Conservation (phyloP, 2,329 filamentous ascomycete genomes). For the Whalleya microplaca region DNA sequence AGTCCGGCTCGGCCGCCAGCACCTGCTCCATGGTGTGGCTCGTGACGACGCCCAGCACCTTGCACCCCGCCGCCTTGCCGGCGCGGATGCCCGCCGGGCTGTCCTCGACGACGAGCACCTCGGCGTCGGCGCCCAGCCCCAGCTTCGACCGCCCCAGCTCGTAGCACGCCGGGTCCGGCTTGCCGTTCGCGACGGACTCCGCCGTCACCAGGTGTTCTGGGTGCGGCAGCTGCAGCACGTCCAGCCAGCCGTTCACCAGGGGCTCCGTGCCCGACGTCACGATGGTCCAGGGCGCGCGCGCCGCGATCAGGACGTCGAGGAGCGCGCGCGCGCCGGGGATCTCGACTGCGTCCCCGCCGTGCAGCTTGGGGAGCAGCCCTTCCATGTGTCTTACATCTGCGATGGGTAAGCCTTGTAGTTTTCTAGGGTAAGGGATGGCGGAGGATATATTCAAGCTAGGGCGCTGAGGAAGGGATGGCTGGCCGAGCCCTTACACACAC, state of each 20-base stretch:
- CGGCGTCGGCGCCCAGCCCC: conserved; percentile 50
- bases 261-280: conserved; percentile 74
- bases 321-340: conserved; percentile 81
- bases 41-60: conserved; percentile 81
- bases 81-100: conserved; percentile 82
- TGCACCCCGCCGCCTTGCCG: conserved; percentile 84
- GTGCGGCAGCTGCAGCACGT: conserved; percentile 64
- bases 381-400: conserved; percentile 81
- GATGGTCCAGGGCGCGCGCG: conserved; percentile 78
- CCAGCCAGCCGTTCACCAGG: conserved; percentile 74
- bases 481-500: neutral
- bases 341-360: conserved; percentile 78
- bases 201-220: conserved; percentile 73
- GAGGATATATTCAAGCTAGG: conserved; percentile 4
- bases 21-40: conserved; percentile 79
- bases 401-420: conserved; percentile 4
- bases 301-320: conserved; percentile 66
- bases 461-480: neutral
- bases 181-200: conserved; percentile 75
- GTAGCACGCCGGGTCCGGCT: conserved; percentile 79
- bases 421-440: neutral
- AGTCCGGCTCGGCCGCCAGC: conserved; percentile 78
- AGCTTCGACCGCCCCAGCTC: conserved; percentile 67
- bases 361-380: conserved; percentile 73
- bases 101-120: conserved; percentile 82